phyloP scores from a whole-genome alignment of 2,329 filamentous ascomycete genomes.

The Cytospora leucostoma region DNA sequence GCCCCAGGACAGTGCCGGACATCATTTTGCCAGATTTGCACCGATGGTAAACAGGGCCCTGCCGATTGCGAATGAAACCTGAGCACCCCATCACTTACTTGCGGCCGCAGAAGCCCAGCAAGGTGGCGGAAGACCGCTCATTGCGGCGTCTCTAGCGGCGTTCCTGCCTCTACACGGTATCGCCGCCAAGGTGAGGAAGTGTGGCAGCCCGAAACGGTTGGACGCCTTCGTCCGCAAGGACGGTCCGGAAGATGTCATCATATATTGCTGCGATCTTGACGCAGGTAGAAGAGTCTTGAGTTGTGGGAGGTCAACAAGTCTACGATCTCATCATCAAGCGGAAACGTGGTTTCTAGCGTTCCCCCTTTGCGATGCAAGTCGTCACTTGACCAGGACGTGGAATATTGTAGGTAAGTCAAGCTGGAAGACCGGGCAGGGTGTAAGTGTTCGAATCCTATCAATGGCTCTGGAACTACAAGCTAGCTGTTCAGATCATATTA shows the following conservation, averaged over 20 bases:
- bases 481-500: background rate
- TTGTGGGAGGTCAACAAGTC: background rate
- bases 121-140: too few species aligned
- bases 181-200: background rate
- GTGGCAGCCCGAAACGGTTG: background rate
- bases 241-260: background rate
- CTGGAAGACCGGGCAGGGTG: background rate
- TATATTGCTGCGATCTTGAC: background rate
- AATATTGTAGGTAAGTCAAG: background rate
- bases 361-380: background rate
- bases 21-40: background rate
- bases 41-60: background rate
- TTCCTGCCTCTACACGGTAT: background rate
- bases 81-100: too few species aligned
- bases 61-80: background rate
- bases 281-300: background rate
- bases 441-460: background rate
- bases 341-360: background rate
- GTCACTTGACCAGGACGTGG: background rate
- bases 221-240: background rate
- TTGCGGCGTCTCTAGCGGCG: background rate
- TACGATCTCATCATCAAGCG: background rate
- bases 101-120: too few species aligned
- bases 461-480: background rate
- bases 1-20: background rate